These are phyloP conservation scores for Calycina marina DNA, from an alignment of 2,329 filamentous ascomycete species.

Conservation along the genomic window DNA sequence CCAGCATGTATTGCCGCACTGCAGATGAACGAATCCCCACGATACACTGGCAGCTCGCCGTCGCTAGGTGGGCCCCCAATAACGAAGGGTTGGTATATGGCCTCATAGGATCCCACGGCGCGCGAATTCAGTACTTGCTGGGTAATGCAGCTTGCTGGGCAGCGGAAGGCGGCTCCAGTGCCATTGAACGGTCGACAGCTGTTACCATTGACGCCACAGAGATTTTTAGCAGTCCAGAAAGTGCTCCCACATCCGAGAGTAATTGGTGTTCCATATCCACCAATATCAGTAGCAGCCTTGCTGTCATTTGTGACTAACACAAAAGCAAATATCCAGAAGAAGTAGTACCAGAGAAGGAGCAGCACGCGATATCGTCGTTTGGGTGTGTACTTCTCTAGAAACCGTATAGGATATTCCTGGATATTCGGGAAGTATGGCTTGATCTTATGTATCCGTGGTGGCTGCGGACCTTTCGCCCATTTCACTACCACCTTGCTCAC, in stretches of 20 bases:
- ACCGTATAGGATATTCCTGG: slow-evolving; percentile 49
- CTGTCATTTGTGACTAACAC: slow-evolving; percentile 52
- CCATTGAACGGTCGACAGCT: slow-evolving; percentile 63
- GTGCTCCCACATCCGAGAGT: slow-evolving; percentile 51
- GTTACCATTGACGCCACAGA: slow-evolving; percentile 60
- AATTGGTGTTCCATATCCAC: slow-evolving; percentile 50
- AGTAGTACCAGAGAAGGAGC: slow-evolving; percentile 44
- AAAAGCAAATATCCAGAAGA: slow-evolving; percentile 56
- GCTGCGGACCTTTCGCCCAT: slow-evolving; percentile 43
- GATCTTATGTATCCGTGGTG: slow-evolving; percentile 36
- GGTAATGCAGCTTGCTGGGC: slow-evolving; percentile 55
- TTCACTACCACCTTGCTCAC: slow-evolving; percentile 26
- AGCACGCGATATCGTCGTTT: slow-evolving; percentile 41
- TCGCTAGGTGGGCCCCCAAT: slow-evolving; percentile 47
- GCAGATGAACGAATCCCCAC: slow-evolving; percentile 82
- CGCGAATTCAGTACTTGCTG: slow-evolving; percentile 54
- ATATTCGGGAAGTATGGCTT: slow-evolving; percentile 47
- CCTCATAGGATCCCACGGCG: slow-evolving; percentile 56
- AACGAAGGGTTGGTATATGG: slow-evolving; percentile 50
- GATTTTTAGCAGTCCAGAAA: slow-evolving; percentile 58
- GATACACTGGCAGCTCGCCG: slow-evolving; percentile 44
- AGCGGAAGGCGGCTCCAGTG: slow-evolving; percentile 57
- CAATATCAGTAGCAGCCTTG: slow-evolving; percentile 42
- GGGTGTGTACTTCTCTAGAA: slow-evolving; percentile 49
- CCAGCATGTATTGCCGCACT: slow-evolving; percentile 74